A percentile compares a stretch with the other conserved stretches of the same genome.
Evolutionary conservation across 1,284 basidiomycete species (phyloP).

Genomic region (Tylopilus sp.): DNA sequence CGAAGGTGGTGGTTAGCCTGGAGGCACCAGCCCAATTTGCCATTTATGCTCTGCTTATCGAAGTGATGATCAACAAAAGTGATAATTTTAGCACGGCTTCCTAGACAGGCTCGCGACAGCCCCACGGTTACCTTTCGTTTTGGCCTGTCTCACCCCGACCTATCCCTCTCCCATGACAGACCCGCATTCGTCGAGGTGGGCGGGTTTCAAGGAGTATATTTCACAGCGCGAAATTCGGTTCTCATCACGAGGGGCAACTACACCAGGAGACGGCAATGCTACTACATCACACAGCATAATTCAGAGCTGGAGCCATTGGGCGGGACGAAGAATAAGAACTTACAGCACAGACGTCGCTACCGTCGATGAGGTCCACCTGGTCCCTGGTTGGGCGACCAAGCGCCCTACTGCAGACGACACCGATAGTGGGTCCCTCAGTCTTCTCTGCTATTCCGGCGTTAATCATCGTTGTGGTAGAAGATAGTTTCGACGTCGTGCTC

Average conservation of each 20-base stretch:
- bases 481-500: conserved; percentile 63
- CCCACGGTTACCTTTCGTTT: conserved; percentile 12
- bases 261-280: conserved; percentile 11
- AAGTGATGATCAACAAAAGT: not conserved
- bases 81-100: too few relatives aligned
- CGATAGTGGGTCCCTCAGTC: conserved; percentile 15
- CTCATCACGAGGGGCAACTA: conserved; percentile 17
- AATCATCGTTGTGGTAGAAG: conserved; percentile 34
- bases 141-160: conserved; percentile 2
- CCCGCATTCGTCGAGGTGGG: conserved; percentile 33
- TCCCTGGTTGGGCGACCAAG: conserved; percentile 35
- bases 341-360: conserved; percentile 22
- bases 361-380: conserved; percentile 34
- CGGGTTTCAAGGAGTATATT: conserved; percentile 43
- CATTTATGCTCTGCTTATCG: not conserved
- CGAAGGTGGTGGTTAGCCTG: conserved; percentile 5
- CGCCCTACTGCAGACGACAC: conserved; percentile 8
- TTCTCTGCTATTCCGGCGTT: not conserved
- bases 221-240: conserved; percentile 36
- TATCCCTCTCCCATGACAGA: conserved; percentile 26
- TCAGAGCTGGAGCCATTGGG: conserved; percentile 46
- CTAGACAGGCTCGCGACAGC: not conserved
- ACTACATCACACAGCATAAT: conserved; percentile 20
- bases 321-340: conserved; percentile 41
- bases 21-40: not conserved